phyloP scores from a whole-genome alignment of 495 filamentous ascomycete genomes.

The Pyrenula massariospora region DNA sequence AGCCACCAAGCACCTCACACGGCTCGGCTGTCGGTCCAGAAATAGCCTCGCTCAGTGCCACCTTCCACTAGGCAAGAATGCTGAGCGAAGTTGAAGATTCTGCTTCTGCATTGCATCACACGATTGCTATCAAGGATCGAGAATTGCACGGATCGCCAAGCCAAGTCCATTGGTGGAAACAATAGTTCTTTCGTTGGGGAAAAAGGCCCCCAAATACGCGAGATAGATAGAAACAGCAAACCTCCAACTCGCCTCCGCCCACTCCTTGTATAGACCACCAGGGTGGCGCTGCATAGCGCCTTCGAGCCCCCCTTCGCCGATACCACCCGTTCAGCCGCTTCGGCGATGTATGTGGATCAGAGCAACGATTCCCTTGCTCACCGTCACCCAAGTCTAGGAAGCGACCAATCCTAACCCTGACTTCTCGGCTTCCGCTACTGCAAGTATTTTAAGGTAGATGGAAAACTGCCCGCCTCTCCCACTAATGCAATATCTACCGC shows the following conservation, averaged over 20 bases:
- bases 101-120: too few relatives aligned
- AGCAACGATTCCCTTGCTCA: neutral
- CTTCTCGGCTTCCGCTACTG: neutral
- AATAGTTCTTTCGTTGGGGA: neutral
- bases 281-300: too few relatives aligned
- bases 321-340: neutral
- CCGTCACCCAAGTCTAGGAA: neutral
- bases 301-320: neutral
- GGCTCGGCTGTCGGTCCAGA: neutral
- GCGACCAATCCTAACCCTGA: neutral
- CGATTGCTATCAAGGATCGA: too few relatives aligned
- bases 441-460: neutral
- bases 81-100: too few relatives aligned
- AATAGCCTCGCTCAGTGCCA: neutral
- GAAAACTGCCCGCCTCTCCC: neutral
- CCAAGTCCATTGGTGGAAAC: too few relatives aligned
- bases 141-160: too few relatives aligned
- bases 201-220: neutral
- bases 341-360: neutral
- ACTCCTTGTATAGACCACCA: neutral
- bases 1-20: neutral
- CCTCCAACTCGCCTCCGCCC: neutral
- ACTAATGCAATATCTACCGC: neutral
- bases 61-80: too few relatives aligned
- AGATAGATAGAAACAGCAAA: neutral